Percentiles rank a stretch among this genome's conserved stretches.
These are phyloP conservation scores for Cavenderia fasciculata DNA, from an alignment of 78 protist genomes.

Conservation along the genomic window DNA sequence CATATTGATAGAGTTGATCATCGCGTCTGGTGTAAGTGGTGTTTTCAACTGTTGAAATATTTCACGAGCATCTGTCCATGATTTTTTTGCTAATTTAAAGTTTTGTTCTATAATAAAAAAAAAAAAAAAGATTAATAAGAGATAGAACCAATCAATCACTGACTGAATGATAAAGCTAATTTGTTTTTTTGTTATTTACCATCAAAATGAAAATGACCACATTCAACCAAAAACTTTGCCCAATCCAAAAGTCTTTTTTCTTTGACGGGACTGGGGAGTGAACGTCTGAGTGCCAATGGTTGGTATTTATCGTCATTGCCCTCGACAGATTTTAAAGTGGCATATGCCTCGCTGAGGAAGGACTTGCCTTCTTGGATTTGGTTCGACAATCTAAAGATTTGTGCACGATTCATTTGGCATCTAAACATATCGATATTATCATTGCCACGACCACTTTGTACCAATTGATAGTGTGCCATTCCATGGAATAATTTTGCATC, in stretches of 20 bases:
- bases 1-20: slow-evolving; percentile 25
- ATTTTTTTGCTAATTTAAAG: background rate
- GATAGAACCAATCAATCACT: background rate
- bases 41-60: slow-evolving; percentile 8
- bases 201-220: slow-evolving; percentile 31
- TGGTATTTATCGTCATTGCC: background rate
- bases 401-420: slow-evolving; percentile 38
- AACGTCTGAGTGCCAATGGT: no score
- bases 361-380: background rate
- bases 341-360: background rate
- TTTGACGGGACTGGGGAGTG: no score
- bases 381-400: slow-evolving; percentile 21
- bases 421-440: slow-evolving; percentile 35
- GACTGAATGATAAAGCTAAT: background rate
- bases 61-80: slow-evolving; percentile 8
- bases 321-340: background rate
- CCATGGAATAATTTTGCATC: slow-evolving; percentile 23
- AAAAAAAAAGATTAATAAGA: no score
- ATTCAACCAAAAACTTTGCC: slow-evolving; percentile 39
- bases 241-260: slow-evolving; percentile 47
- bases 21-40: slow-evolving; percentile 30
- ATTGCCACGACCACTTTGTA: background rate
- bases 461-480: slow-evolving; percentile 10
- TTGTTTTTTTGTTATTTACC: background rate
- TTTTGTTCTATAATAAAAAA: background rate